These are phyloP conservation scores for Aspergillus phoenicis DNA, from an alignment of 2,329 filamentous ascomycete species.

Conservation along the genomic window DNA sequence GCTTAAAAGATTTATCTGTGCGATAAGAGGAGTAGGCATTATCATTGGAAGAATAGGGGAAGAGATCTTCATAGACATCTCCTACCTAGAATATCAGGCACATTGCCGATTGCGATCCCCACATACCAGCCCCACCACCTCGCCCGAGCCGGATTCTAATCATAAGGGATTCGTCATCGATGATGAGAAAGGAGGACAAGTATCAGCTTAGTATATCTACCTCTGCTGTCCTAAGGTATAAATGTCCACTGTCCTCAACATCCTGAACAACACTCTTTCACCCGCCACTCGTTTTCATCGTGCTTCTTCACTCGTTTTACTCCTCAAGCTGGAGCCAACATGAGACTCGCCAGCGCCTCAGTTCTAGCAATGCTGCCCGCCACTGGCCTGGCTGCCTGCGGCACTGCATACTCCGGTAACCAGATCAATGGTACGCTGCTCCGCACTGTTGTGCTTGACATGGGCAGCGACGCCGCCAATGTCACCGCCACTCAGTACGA, in stretches of 20 bases:
- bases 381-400: constrained; percentile 2
- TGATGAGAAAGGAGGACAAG: not conserved
- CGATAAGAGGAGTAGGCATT: too few relatives aligned
- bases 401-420: not conserved
- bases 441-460: not conserved
- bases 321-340: not conserved
- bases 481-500: not conserved
- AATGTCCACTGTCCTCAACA: not conserved
- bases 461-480: constrained; percentile 2
- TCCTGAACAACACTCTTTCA: not conserved
- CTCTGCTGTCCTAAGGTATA: not conserved
- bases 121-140: not conserved
- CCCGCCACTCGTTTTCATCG: not conserved
- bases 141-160: not conserved
- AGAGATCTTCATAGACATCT: not conserved
- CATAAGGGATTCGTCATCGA: not conserved
- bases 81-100: not conserved
- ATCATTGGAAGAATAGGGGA: too few relatives aligned
- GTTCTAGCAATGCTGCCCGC: not conserved
- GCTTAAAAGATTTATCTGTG: too few relatives aligned
- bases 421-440: not conserved
- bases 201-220: too few relatives aligned
- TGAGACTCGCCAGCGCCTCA: constrained; percentile 2
- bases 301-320: not conserved
- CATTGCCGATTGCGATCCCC: not conserved